Evolutionary conservation across 345 rosid species (phyloP), one percentile per base, ranked within the genome.

Genomic region (Geranium brycei): DNA sequence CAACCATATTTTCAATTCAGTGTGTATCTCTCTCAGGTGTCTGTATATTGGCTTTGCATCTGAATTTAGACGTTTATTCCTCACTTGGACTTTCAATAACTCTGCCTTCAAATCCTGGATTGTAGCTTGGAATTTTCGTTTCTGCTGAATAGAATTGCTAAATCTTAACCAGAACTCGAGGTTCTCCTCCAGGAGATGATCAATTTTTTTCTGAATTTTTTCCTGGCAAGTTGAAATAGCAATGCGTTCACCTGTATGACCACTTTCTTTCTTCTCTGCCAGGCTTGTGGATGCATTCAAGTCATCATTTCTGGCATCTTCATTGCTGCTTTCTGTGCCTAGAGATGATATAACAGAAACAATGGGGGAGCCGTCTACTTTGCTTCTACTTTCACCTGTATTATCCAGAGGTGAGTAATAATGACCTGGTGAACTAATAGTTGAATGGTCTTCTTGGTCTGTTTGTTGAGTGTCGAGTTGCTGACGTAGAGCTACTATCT

Each of bases 111-210:
- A 66, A 67, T 89, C 97, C 0, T 75, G 82, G 38, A 87, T 74
- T 18, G 85, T 77, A 15, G 76, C 81, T 64, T 87, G 86, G 69
- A 77, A 89, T 71, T 85, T 92, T 51, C 72, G 80, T 71, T 86
- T 82, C 72, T 86, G 95, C 72, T 92, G 95, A 55, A 86, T 77
- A 0, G 88, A 72, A 28, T 87, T 77, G 78, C 95, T 89, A 71
- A 92, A 92, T 67, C 96, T 86, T 75, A 92, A 71, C 98, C 97
- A 92, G 79, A 92, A 89, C 75, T 89, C 95, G 1, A 92, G 79
- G 71, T 89, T 92, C 70, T 90, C 96, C 73, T 92, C 98, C 67
- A 92, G 78, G 19, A 89, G 72, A 15, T 73, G 77, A 61, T 92
- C 90, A 16, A 92, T 92, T 19, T 80, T 84, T 4, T 71, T 65